phyloP scores from a whole-genome alignment of 208 protist genomes.

The Trypanosoma mega region DNA sequence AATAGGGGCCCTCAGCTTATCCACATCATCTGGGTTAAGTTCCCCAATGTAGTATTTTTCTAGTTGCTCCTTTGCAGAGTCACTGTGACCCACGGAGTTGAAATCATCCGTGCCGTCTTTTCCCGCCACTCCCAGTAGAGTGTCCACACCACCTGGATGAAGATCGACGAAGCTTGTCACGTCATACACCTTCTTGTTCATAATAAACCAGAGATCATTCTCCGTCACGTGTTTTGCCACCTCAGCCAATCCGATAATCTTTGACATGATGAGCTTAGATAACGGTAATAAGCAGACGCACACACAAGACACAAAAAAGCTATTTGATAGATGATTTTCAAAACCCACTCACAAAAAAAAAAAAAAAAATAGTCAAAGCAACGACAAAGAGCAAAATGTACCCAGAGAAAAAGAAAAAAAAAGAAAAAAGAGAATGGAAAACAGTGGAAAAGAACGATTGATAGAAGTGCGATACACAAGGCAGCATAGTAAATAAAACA shows the following conservation, averaged over 20 bases:
- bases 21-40: slow-evolving; percentile 53
- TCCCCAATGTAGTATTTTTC: slow-evolving; percentile 80
- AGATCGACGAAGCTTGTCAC: slow-evolving; percentile 82
- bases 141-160: slow-evolving; percentile 90
- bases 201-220: slow-evolving; percentile 80
- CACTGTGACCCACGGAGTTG: slow-evolving; percentile 75
- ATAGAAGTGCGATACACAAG: background rate
- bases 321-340: too few relatives aligned
- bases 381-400: too few relatives aligned
- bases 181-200: slow-evolving; percentile 86
- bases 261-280: slow-evolving; percentile 13
- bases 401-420: slow-evolving; percentile 19
- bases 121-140: slow-evolving; percentile 77
- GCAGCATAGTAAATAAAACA: background rate
- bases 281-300: slow-evolving; percentile 2
- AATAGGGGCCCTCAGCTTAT: slow-evolving; percentile 30
- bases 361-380: too few relatives aligned
- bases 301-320: slow-evolving; percentile 6
- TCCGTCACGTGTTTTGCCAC: slow-evolving; percentile 63
- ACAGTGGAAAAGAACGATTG: background rate
- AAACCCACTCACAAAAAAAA: too few relatives aligned
- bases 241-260: slow-evolving; percentile 45
- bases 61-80: slow-evolving; percentile 59
- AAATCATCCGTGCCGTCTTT: slow-evolving; percentile 87
- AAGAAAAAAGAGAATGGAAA: slow-evolving; percentile 8